Conservation (phyloP, 2,329 filamentous ascomycete species). For the Cryphonectria naterciae region DNA sequence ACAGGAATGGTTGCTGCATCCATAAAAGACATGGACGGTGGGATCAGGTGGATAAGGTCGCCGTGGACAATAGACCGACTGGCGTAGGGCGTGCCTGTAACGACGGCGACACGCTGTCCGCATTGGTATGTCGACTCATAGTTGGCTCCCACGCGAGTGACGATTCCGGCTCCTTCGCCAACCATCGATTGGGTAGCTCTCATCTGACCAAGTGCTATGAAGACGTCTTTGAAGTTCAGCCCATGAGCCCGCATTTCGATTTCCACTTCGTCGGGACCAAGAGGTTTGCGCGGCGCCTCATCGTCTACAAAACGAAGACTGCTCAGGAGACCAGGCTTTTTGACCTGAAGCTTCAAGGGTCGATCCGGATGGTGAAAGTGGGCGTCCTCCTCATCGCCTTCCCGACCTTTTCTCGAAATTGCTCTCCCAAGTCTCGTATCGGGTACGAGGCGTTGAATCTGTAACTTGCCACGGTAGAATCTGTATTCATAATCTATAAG, state of each 20-base stretch:
- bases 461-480: not conserved
- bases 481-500: not conserved
- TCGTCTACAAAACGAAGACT: constrained; percentile 27
- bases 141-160: constrained; percentile 37
- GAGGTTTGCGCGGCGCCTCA: constrained; percentile 4
- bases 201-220: constrained; percentile 41
- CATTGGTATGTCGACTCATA: constrained; percentile 32
- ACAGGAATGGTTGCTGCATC: constrained; percentile 18
- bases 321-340: constrained; percentile 18
- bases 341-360: constrained; percentile 15
- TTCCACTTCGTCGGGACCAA: constrained; percentile 29
- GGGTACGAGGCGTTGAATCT: not conserved
- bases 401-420: not conserved
- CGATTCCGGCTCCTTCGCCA: constrained; percentile 40
- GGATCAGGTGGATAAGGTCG: constrained; percentile 20
- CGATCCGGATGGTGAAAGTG: not conserved
- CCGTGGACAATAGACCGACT: constrained; percentile 11
- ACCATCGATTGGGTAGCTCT: constrained; percentile 36
- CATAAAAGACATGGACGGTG: constrained; percentile 19
- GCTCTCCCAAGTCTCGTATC: not conserved
- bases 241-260: constrained; percentile 33
- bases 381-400: not conserved
- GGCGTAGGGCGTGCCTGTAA: constrained; percentile 29
- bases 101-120: constrained; percentile 37
- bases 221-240: constrained; percentile 43